These are phyloP conservation scores for Aspergillus japonicus DNA, from an alignment of 2,329 filamentous ascomycete genomes.

Conservation along the genomic window DNA sequence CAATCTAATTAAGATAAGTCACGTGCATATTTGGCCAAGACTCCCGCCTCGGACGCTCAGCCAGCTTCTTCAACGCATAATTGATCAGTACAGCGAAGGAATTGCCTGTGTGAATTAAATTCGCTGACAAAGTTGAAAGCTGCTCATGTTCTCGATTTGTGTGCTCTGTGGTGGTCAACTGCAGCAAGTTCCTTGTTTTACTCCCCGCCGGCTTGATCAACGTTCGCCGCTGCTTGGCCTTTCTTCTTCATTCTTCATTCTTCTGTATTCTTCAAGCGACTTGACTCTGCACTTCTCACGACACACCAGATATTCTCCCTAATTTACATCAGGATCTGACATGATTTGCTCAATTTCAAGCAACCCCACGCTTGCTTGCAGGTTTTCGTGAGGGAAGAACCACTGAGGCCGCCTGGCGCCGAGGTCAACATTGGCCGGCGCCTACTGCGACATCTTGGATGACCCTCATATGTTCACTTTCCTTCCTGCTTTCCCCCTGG, in stretches of 20 bases:
- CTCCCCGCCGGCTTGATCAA: background rate
- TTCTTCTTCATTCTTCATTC: background rate
- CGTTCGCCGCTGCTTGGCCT: background rate
- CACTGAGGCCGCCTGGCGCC: constrained; percentile 27
- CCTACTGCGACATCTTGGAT: constrained; percentile 26
- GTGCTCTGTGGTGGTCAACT: background rate
- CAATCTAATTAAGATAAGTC: background rate
- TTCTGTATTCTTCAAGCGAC: constrained; percentile 4
- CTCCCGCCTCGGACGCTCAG: too few relatives aligned
- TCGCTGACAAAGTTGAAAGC: too few relatives aligned
- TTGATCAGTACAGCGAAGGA: too few relatives aligned
- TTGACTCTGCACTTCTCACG: constrained; percentile 2
- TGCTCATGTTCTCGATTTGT: background rate
- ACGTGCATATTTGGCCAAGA: too few relatives aligned
- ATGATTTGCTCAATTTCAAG: constrained; percentile 15
- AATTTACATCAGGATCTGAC: background rate
- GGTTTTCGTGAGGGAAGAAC: constrained; percentile 14
- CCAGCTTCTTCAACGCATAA: too few relatives aligned
- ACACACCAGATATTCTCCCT: background rate
- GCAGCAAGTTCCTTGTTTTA: background rate
- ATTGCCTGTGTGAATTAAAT: too few relatives aligned
- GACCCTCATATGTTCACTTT: constrained; percentile 9
- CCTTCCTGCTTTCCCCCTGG: background rate
- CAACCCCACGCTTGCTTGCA: constrained; percentile 12
- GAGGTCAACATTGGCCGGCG: constrained; percentile 22